phyloP scores from a whole-genome alignment of 768 basidiomycete species.

The Tulasnella sp. region DNA sequence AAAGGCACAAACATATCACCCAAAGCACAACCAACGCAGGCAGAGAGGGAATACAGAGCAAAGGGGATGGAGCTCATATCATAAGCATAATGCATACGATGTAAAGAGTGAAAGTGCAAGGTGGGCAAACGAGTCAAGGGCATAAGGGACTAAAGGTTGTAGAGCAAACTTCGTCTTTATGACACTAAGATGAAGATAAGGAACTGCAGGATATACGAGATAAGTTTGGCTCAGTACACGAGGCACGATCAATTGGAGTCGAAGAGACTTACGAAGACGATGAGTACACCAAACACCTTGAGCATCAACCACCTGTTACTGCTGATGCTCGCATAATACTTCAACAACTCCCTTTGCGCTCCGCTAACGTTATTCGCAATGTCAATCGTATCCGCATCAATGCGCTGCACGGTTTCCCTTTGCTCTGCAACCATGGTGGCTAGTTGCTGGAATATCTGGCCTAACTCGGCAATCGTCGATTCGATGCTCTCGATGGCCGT shows the following conservation, averaged over 20 bases:
- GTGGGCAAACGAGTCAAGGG: background rate
- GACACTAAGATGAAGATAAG: slow-evolving; percentile 81
- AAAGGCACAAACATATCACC: background rate
- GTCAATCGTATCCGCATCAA: slow-evolving; percentile 95
- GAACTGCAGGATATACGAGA: slow-evolving; percentile 46
- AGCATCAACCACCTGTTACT: slow-evolving; percentile 97
- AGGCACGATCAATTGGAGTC: too few relatives aligned
- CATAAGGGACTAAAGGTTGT: background rate
- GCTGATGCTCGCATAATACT: slow-evolving; percentile 90
- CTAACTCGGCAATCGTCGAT: slow-evolving; percentile 95
- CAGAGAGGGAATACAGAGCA: background rate
- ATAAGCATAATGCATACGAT: background rate
- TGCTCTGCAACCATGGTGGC: slow-evolving; percentile 98
- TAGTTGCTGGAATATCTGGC: slow-evolving; percentile 93
- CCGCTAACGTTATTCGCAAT: slow-evolving; percentile 90
- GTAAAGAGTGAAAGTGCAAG: background rate
- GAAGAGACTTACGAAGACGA: slow-evolving; percentile 74
- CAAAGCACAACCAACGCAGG: background rate
- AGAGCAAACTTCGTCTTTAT: slow-evolving; percentile 25
- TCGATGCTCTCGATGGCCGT: slow-evolving; percentile 99
- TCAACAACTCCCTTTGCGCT: slow-evolving; percentile 83
- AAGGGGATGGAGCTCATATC: background rate
- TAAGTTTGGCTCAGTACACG: background rate
- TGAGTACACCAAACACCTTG: slow-evolving; percentile 90
- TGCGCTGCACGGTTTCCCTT: slow-evolving; percentile 94